Base-by-base conservation (phyloP, 1,139 yeast species). In the Casaregolazyma lundiana region DNA sequence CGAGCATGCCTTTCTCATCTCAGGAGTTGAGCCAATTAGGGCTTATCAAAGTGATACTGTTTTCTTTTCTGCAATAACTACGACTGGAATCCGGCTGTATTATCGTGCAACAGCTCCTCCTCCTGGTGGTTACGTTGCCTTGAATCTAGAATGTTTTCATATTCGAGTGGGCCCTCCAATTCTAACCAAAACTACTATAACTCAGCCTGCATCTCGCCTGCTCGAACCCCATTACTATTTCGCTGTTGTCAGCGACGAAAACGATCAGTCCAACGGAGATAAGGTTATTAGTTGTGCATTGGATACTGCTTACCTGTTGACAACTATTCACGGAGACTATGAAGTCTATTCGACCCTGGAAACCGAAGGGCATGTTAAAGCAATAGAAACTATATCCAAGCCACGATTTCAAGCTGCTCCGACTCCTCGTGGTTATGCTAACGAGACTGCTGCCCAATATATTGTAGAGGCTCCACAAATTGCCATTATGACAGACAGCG, bases 361-460 rank as follows among this genome's bases (percentile, higher is more conserved):
- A 38, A 75, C 80, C 16, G 78, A 78, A 48, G 80, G 80, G 1
- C 69, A 71, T n/a, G 81, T 88, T 30, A 90, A 83, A 58, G 87
- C 84, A 47, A 81, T 89, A 53, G 76, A 80, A 29, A 84, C 82
- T 52, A 64, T 88, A 44, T 35, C 47, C 7, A 78, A 88, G 0
- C 81, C 88, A 16, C 69, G 81, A 1, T 81, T 82, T 73, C 79
- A 79, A 60, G 88, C 95, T 0, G 76, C 90, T 0, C 67, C 76
- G 38, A 77, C 77, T 41, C 94, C 95, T 13, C 78, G 73, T 56
- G 96, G 96, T 1, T 87, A 82, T 62, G 78, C 89, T 4, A 90
- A 90, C 61, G 81, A 81, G 51, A 79, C 85, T 59, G 95, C 96
- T 1, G 81, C 90, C 18, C 97, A 90, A 61, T 90, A 87, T 60